Base-by-base conservation (phyloP, 345 rosid species). In the Euphorbia lathyris region DNA sequence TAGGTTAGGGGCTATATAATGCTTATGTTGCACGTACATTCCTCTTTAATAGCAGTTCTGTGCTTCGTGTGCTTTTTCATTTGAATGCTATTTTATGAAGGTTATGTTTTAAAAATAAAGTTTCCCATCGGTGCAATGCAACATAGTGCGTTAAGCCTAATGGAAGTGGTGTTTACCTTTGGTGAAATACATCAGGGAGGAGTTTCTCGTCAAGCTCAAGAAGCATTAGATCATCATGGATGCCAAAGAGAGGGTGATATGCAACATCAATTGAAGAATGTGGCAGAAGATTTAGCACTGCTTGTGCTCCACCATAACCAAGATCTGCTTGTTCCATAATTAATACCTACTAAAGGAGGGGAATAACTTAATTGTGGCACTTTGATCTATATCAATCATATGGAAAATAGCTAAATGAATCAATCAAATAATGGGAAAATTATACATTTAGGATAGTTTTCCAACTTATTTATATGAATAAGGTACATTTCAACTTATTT, bases 201-300 rank as follows among this genome's bases (percentile, higher is more conserved):
- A 94, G 85, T 53, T 77, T 85, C 53, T 86, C 86, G 34, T 94
- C 93, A 34, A 85, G 76, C 84, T 94, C 98, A 2, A 94, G 89
- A 72, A 94, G 88, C 43, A 90, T 29, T 11, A 89, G 79, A 77
- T 94, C 90, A 55, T 87, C 86, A 63, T 81, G 89, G 36, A 89
- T 80, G 10, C 97, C 96, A 62, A 86, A 94, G 27, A 67, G 76
- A 26, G 89, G 76, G 75, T 94, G 89, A 82, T 91, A 91, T 29
- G 79, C 82, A 70, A 94, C 55, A 26, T 89, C 80, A 32, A 88
- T 27, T 12, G 90, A 79, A 58, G 89, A 80, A 65, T 77, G 78
- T 40, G 84, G 73, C 60, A 68, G 81, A 65, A 94, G 85, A 76
- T 81, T 77, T 66, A 90, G 70, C 67, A 90, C 76, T 14, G 91